These are phyloP conservation scores for Glycyrrhiza uralensis DNA, from an alignment of 306 rosid genomes.

Conservation along the genomic window DNA sequence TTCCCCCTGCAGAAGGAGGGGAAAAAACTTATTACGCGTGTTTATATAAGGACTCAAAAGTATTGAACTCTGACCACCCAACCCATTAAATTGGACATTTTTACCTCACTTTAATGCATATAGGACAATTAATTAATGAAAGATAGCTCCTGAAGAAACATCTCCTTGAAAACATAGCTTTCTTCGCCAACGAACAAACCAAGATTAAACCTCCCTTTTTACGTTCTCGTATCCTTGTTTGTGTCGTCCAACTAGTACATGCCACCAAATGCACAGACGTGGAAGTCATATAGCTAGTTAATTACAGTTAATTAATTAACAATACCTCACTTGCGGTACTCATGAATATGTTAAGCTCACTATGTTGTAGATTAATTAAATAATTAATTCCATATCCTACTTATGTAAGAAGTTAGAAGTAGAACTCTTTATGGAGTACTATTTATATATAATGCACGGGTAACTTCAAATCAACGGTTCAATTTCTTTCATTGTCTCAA, in stretches of 20 bases:
- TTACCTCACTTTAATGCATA: not conserved
- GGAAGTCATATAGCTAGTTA: not conserved
- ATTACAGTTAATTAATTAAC: constrained; percentile 5
- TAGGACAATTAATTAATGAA: not conserved
- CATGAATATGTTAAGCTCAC: not conserved
- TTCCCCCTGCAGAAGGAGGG: not conserved
- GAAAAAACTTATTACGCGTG: not conserved
- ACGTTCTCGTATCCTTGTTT: constrained; percentile 41
- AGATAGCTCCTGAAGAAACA: constrained; percentile 8
- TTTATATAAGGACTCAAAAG: constrained; percentile 12
- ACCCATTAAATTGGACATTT: constrained; percentile 5
- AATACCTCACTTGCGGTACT: constrained; percentile 5
- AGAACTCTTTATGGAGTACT: not conserved
- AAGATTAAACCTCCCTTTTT: constrained; percentile 21
- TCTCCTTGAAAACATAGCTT: constrained; percentile 34
- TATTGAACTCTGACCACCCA: not conserved
- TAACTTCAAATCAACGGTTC: not conserved
- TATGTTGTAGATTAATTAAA: not conserved
- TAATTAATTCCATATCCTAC: constrained; percentile 24
- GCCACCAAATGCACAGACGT: constrained; percentile 40
- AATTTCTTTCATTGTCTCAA: constrained; percentile 13
- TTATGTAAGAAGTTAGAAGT: not conserved
- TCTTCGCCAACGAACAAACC: constrained; percentile 53
- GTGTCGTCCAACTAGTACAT: constrained; percentile 34
- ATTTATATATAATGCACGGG: constrained; percentile 7